phyloP scores from a whole-genome alignment of 345 rosid genomes.

The Mangifera indica region DNA sequence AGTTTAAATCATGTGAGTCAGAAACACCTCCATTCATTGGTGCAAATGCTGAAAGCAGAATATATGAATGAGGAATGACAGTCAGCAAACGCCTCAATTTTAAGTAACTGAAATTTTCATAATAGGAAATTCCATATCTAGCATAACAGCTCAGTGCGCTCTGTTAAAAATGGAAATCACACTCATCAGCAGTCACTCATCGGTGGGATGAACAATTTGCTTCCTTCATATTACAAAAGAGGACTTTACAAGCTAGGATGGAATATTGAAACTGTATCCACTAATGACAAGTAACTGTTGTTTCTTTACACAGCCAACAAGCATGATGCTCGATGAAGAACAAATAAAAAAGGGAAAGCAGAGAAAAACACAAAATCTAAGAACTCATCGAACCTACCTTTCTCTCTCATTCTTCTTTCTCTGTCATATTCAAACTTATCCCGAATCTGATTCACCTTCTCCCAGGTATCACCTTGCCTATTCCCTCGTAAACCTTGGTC shows the following conservation, averaged over 20 bases:
- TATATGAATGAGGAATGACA: constrained; percentile 16
- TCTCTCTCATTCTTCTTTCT: constrained; percentile 78
- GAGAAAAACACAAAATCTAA: background rate
- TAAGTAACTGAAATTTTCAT: background rate
- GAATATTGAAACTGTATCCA: background rate
- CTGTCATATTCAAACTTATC: constrained; percentile 84
- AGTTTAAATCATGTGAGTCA: constrained; percentile 27
- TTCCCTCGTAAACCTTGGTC: constrained; percentile 52
- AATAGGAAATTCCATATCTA: too few relatives aligned
- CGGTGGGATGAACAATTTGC: background rate
- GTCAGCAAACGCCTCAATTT: background rate
- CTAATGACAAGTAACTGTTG: background rate
- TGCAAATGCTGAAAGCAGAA: constrained; percentile 69
- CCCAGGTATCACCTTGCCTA: constrained; percentile 57
- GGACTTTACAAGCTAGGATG: background rate
- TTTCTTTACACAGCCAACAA: constrained; percentile 1
- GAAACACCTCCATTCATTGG: constrained; percentile 53
- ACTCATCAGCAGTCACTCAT: background rate
- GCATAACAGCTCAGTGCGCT: background rate
- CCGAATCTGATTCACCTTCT: constrained; percentile 58
- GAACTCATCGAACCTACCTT: constrained; percentile 40
- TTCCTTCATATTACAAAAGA: background rate
- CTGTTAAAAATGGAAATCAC: background rate
- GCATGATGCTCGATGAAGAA: background rate
- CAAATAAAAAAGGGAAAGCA: background rate